Evolutionary conservation across 116 monocot species (phyloP), one percentile per base, ranked within the genome.

Genomic region (Dioscorea cayenensis): DNA sequence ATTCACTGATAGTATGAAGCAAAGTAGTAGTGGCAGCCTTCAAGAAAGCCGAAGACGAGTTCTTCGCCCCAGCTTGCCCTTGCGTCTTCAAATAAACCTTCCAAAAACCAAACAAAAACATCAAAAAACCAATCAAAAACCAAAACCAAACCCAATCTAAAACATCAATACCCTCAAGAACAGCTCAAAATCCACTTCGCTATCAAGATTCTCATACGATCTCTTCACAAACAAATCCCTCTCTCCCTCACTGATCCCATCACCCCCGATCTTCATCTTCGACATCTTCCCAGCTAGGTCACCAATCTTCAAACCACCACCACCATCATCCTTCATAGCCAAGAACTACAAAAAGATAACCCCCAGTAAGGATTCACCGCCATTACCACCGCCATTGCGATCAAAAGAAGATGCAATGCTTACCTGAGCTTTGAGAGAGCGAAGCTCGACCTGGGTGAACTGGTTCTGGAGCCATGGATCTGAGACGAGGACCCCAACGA

Each of bases 381-480:
- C 43, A 12, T 32, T 32, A 32, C 43, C 12, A 8, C 43, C 43
- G 1, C 43, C 43, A 12, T 43, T 43, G 43, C 62, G 28, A 23
- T 5, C 10, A 16, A 55, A n/a, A 0, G 5, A 16, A 55, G 28
- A 28, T 7, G 2, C 12, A 22, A 28, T 7, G 2, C 12, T 18
- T 63, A 95, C 88, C 77, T 91, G 84, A 20, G 91, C 77, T 76
- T 89, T 86, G 74, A 91, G 86, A 37, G 88, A 73, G 17, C 86
- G 86, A 78, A 95, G 95, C 75, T 94, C 94, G 19, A 88, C 91
- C 67, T 94, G 94, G 18, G 94, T 91, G 91, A 94, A 94, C 80
- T 91, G 91, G 82, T 86, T 90, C 82, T 95, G 91, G 38, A 95
- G 95, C 89, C 82, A 91, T 14, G 91, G 91, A 84, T 91, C 95